phyloP scores from a whole-genome alignment of 192 early-diverging fungal species.

The Jimgerdemannia lactiflua region DNA sequence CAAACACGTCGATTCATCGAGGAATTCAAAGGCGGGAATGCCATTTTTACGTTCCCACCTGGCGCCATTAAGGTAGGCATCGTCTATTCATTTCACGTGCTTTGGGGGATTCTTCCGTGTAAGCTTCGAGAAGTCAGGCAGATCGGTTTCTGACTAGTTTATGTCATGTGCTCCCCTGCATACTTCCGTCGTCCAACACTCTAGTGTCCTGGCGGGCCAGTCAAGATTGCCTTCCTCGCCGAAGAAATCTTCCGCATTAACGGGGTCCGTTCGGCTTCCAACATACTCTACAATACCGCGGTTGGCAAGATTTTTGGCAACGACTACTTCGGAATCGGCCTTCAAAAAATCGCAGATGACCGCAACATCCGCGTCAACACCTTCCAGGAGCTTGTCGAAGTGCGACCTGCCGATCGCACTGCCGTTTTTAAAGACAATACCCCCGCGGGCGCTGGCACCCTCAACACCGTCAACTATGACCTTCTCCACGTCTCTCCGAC shows the following conservation, averaged over 20 bases:
- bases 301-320: constrained; percentile 85
- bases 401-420: constrained; percentile 58
- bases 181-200: no score
- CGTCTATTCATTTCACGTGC: no score
- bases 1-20: constrained; percentile 73
- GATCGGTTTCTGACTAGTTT: background rate
- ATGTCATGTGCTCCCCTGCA: background rate
- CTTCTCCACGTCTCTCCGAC: constrained; percentile 87
- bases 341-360: constrained; percentile 62
- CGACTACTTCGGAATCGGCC: constrained; percentile 76
- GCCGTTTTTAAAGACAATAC: constrained; percentile 78
- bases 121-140: background rate
- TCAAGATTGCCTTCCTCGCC: constrained; percentile 85
- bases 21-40: constrained; percentile 69
- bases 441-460: constrained; percentile 52
- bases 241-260: constrained; percentile 78
- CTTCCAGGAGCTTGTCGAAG: constrained; percentile 66
- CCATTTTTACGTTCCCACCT: constrained; percentile 85
- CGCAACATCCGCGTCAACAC: constrained; percentile 72
- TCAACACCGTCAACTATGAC: constrained; percentile 65
- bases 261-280: constrained; percentile 61
- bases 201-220: constrained; percentile 83
- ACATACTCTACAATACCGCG: constrained; percentile 76
- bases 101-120: no score
- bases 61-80: constrained; percentile 71